Percentiles rank a stretch among this genome's conserved stretches.
These are phyloP conservation scores for Eutrema salsugineum DNA, from an alignment of 441 rosid species.

Conservation along the genomic window DNA sequence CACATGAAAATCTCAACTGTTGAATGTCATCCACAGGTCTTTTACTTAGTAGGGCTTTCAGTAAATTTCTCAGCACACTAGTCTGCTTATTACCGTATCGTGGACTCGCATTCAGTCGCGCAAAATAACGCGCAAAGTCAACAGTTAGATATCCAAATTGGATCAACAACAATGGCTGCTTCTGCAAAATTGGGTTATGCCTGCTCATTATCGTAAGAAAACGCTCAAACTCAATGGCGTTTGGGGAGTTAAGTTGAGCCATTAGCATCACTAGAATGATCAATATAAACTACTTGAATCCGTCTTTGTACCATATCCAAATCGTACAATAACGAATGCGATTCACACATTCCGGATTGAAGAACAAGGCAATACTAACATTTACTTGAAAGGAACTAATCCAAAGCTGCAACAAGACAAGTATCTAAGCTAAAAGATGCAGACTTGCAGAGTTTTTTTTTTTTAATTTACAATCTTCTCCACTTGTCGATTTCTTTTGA, in stretches of 20 bases:
- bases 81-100: background rate
- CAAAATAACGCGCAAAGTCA: background rate
- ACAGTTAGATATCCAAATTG: background rate
- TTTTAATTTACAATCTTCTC: slow-evolving; percentile 67
- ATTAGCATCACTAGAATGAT: background rate
- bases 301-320: background rate
- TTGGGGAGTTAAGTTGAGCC: background rate
- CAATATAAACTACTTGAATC: background rate
- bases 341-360: background rate
- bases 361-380: background rate
- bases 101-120: background rate
- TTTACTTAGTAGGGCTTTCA: background rate
- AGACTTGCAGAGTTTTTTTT: background rate
- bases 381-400: background rate
- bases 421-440: background rate
- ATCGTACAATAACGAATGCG: background rate
- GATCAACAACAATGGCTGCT: background rate
- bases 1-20: slow-evolving; percentile 17
- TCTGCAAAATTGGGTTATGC: background rate
- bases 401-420: background rate
- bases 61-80: background rate
- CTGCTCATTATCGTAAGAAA: too few relatives aligned
- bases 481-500: slow-evolving; percentile 79
- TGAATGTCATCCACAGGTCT: slow-evolving; percentile 1
- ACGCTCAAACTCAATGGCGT: background rate